Evolutionary conservation across 2,329 filamentous ascomycete genomes (phyloP).

Genomic region (Verticillium longisporum): DNA sequence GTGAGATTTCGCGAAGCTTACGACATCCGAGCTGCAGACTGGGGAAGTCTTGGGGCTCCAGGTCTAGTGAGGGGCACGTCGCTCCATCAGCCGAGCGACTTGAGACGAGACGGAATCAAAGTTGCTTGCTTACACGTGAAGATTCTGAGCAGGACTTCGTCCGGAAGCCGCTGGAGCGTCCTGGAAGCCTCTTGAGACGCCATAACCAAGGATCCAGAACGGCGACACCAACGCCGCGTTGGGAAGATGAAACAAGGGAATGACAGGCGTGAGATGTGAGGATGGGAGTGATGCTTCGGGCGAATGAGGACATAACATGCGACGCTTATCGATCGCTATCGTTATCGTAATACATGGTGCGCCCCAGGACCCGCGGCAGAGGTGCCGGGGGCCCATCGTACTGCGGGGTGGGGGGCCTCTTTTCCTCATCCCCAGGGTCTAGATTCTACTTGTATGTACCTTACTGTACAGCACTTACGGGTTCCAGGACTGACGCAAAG

Average conservation of each 20-base stretch:
- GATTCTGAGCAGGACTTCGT: constrained; percentile 59
- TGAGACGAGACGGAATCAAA: neutral
- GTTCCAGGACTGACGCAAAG: too few relatives aligned
- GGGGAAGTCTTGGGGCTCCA: constrained; percentile 59
- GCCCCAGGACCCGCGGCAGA: neutral
- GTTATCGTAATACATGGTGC: neutral
- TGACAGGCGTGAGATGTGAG: neutral
- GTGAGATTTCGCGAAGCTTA: constrained; percentile 57
- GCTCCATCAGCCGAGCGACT: neutral
- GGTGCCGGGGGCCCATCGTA: neutral
- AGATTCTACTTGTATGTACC: too few relatives aligned
- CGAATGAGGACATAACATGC: neutral
- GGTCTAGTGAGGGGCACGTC: constrained; percentile 33
- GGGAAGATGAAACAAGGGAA: neutral
- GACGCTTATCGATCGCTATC: neutral
- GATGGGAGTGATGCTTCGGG: neutral
- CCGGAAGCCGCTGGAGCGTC: constrained; percentile 47
- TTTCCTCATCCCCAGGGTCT: too few relatives aligned
- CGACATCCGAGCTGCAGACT: constrained; percentile 63
- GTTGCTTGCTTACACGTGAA: constrained; percentile 20
- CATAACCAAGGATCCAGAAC: constrained; percentile 10
- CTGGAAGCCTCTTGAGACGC: constrained; percentile 5
- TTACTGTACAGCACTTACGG: too few relatives aligned
- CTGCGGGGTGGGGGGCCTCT: too few relatives aligned
- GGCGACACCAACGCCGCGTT: neutral